phyloP scores from a whole-genome alignment of 371 early-diverging fungal species.

The Capillidium rhysosporum region DNA sequence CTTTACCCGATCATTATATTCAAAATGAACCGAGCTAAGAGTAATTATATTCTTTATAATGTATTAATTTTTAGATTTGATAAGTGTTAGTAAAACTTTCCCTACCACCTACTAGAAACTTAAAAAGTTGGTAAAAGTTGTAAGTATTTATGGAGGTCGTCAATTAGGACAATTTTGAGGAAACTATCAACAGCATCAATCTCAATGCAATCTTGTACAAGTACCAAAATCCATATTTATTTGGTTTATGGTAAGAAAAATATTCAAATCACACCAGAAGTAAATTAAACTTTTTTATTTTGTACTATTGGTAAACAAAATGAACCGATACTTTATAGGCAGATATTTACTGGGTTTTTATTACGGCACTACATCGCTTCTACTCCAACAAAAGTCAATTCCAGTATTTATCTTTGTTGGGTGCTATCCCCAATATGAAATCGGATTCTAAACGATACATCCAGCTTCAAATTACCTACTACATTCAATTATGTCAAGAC shows the following conservation, averaged over 20 bases:
- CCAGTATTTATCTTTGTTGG: constrained; percentile 61
- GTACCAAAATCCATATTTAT: constrained; percentile 24
- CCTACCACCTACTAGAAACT: constrained; percentile 39
- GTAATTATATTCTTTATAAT: background rate
- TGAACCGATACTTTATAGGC: constrained; percentile 37
- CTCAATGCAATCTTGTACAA: constrained; percentile 9
- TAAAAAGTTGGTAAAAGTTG: constrained; percentile 35
- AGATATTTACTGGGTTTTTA: constrained; percentile 67
- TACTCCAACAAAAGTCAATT: constrained; percentile 40
- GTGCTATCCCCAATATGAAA: constrained; percentile 89
- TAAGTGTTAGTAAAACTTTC: constrained; percentile 18
- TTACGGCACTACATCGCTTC: constrained; percentile 56
- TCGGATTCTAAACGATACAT: constrained; percentile 75
- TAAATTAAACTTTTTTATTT: constrained; percentile 10
- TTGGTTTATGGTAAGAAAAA: constrained; percentile 29
- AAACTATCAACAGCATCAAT: constrained; percentile 39
- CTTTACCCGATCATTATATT: constrained; percentile 53
- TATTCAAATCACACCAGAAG: constrained; percentile 22
- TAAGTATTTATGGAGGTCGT: constrained; percentile 26
- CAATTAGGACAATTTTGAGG: constrained; percentile 76
- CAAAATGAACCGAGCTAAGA: constrained; percentile 36
- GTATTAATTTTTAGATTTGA: constrained; percentile 2
- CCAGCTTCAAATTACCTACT: constrained; percentile 60
- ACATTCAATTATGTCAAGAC: constrained; percentile 59
- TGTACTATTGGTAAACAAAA: background rate